Evolutionary conservation across 768 basidiomycete genomes (phyloP), one percentile per base, ranked within the genome.

Genomic region (Nidularia pulvinata): DNA sequence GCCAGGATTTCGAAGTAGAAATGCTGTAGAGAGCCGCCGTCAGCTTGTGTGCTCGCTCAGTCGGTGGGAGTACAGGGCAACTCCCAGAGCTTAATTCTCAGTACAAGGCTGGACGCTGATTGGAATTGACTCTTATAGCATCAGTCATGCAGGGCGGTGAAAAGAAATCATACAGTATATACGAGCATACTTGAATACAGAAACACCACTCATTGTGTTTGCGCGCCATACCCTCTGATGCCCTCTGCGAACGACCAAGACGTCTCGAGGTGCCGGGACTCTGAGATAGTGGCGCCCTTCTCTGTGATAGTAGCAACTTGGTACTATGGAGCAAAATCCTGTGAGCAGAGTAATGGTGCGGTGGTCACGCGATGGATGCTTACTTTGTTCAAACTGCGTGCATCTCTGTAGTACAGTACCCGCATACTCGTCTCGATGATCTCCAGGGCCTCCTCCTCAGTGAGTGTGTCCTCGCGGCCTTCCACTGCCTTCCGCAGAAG

Each of bases 321-420:
- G 73, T 88, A 98, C 96, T 98, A 66, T 1, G 53, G 34, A 32
- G 25, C 25, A 30, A 30, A 30, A 30, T 30, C 3, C 25, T 30
- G 25, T 30, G 25, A 30, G 25, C 25, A 30, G 25, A 30, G 25
- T 30, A 3, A 30, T 30, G 25, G 25, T 30, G 25, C 25, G 25
- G 25, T 30, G 25, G 25, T 2, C 25, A 30, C 25, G 25, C 25
- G 49, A 39, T 7, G 7, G 45, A 39, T 42, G n/a, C 6, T 64
- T 57, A 93, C 95, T 84, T 98, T 97, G 81, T 98, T 91, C 69
- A 95, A 75, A 75, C 91, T 93, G 60, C 96, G 81, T 5, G 96
- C 96, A 62, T 99, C 97, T 44, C 97, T 85, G 73, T 99, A 99
- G 73, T 88, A 98, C 47, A 99, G 80, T 13, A 98, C 95, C 59